Percentiles rank a stretch among this genome's conserved stretches.
phyloP scores from a whole-genome alignment of 2,329 filamentous ascomycete species.

The Cercospora janseana region DNA sequence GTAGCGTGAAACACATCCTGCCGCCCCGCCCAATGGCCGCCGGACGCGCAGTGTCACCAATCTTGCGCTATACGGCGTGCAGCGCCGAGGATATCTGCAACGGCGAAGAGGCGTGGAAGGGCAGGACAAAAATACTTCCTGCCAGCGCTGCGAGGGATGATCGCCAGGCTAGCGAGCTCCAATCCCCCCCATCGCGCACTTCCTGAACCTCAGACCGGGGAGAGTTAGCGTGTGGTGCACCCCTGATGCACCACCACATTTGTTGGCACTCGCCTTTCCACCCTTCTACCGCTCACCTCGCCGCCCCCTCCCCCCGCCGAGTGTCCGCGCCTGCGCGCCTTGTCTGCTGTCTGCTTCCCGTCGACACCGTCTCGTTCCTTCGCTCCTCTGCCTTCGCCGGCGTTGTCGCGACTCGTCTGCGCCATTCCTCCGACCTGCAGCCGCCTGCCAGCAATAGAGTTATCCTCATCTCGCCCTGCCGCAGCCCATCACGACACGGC shows the following conservation, averaged over 20 bases:
- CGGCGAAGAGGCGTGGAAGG: constrained; percentile 4
- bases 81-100: background rate
- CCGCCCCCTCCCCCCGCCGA: constrained; percentile 1
- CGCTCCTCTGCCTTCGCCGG: background rate
- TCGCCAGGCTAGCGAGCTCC: background rate
- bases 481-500: background rate
- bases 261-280: constrained; percentile 4
- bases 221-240: background rate
- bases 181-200: background rate
- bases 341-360: constrained; percentile 1
- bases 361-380: background rate
- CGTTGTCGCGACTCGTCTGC: background rate
- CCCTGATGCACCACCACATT: background rate
- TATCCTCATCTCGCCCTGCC: background rate
- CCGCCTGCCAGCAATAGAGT: background rate
- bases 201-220: background rate
- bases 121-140: background rate
- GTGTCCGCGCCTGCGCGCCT: constrained; percentile 4
- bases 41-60: background rate
- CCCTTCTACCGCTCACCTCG: background rate
- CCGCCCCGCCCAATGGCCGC: constrained; percentile 2
- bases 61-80: background rate
- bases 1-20: constrained; percentile 4
- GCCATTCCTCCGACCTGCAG: background rate
- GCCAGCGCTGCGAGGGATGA: no score